These are phyloP conservation scores for Paramarasmius palmivorus DNA, from an alignment of 1,284 basidiomycete genomes.

Conservation along the genomic window DNA sequence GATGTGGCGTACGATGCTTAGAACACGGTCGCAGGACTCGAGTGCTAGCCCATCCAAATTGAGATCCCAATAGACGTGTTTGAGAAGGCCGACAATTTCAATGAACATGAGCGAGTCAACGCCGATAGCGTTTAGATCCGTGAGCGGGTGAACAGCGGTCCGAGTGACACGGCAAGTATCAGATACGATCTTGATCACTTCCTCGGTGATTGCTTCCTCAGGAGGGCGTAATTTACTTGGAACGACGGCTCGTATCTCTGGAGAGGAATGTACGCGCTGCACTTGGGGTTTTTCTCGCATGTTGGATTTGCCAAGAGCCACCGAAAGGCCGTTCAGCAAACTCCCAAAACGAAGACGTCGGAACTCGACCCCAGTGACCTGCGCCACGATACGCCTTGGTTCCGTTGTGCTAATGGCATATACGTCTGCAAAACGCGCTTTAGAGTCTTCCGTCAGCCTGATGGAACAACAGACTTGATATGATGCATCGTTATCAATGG, in stretches of 20 bases:
- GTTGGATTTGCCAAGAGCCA: no score
- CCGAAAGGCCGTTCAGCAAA: no score
- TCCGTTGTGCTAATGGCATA: conserved; percentile 43
- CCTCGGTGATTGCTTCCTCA: not conserved
- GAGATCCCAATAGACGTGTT: conserved; percentile 30
- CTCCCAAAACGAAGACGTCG: no score
- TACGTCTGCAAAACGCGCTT: conserved; percentile 46
- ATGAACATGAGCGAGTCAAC: conserved; percentile 60
- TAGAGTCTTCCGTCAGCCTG: conserved; percentile 40
- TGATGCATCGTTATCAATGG: conserved; percentile 38
- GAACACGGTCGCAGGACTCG: conserved; percentile 36
- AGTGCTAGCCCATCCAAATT: conserved; percentile 35
- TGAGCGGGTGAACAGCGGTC: conserved; percentile 28
- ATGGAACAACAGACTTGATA: conserved; percentile 57
- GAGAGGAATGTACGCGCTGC: conserved; percentile 47
- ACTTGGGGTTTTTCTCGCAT: conserved; percentile 26
- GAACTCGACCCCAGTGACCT: no score
- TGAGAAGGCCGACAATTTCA: conserved; percentile 45
- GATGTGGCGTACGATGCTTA: conserved; percentile 26
- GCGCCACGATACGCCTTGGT: conserved; percentile 43
- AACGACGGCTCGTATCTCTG: not conserved
- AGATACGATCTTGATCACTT: conserved; percentile 18
- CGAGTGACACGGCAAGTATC: conserved; percentile 40
- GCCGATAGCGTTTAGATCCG: conserved; percentile 46
- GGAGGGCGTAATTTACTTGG: not conserved